Evolutionary conservation across 1,284 basidiomycete species (phyloP).

Genomic region (Cutaneotrichosporon cutaneum): DNA sequence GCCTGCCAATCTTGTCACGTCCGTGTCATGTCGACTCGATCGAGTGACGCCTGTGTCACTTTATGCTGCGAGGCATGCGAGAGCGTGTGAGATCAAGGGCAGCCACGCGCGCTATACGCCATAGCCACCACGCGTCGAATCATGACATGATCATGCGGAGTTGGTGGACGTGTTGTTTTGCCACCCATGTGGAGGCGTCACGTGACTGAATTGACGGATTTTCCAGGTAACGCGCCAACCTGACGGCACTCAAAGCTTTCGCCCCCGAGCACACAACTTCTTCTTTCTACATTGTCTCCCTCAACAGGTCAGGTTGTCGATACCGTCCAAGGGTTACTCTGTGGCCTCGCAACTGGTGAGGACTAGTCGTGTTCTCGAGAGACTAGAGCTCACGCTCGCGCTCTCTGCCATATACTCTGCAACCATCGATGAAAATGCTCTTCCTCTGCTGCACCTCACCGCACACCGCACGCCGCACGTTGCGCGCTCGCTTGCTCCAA

Average conservation of each 20-base stretch:
- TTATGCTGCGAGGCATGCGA: no score
- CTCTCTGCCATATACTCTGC: neutral
- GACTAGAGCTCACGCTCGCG: slow-evolving; percentile 8
- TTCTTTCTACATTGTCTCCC: slow-evolving; percentile 2
- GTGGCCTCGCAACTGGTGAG: slow-evolving; percentile 7
- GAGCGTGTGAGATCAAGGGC: no score
- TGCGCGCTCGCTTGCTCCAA: neutral
- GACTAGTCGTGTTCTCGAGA: neutral
- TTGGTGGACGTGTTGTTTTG: slow-evolving; percentile 6
- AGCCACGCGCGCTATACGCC: no score
- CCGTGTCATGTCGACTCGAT: neutral
- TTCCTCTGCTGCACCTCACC: slow-evolving; percentile 1
- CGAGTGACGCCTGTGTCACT: no score
- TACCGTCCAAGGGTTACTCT: neutral
- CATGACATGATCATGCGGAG: neutral
- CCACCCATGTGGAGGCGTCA: neutral
- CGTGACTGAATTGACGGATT: neutral
- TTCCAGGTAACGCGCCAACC: neutral
- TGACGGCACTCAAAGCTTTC: neutral
- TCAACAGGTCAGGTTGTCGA: neutral
- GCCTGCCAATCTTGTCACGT: neutral
- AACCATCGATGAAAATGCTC: neutral
- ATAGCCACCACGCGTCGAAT: neutral
- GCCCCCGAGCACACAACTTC: neutral
- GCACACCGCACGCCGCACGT: neutral